phyloP scores from a whole-genome alignment of 352 stramenopile species.

The Phytophthora boehmeriae region DNA sequence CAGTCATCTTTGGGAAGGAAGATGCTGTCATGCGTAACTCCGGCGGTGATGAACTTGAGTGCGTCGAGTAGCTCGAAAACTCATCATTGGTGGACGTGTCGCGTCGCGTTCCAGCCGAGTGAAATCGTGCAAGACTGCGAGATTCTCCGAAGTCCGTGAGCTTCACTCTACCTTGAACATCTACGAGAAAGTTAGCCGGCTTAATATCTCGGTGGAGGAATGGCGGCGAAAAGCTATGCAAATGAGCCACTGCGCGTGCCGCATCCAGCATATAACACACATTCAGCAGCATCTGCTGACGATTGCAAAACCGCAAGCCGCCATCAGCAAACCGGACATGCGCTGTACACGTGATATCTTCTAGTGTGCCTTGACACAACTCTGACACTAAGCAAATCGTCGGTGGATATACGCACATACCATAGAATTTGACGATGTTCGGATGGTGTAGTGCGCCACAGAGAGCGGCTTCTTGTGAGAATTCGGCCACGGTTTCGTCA shows the following conservation, averaged over 20 bases:
- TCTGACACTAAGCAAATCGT: conserved; percentile 78
- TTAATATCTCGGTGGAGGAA: conserved; percentile 82
- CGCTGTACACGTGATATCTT: conserved; percentile 35
- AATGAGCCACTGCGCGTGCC: conserved; percentile 62
- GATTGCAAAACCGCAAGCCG: conserved; percentile 6
- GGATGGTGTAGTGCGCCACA: conserved; percentile 57
- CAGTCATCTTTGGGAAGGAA: conserved; percentile 46
- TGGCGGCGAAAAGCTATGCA: conserved; percentile 76
- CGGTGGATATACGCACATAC: conserved; percentile 76
- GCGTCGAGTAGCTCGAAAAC: conserved; percentile 9
- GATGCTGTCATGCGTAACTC: conserved; percentile 9
- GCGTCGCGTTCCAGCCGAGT: neutral
- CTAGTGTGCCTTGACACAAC: conserved; percentile 70
- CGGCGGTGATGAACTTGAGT: conserved; percentile 15
- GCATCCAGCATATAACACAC: conserved; percentile 74
- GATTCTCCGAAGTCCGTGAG: conserved; percentile 84
- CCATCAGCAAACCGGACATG: conserved; percentile 10
- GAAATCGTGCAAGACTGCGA: conserved; percentile 30
- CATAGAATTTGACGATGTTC: conserved; percentile 58
- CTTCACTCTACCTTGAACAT: conserved; percentile 63
- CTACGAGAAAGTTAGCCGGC: conserved; percentile 82
- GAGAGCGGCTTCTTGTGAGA: conserved; percentile 60
- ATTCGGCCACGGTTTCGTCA: conserved; percentile 59
- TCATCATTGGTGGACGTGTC: neutral
- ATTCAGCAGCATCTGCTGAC: conserved; percentile 64